These are phyloP conservation scores for Syncephalis plumigaleata DNA, from an alignment of 371 early-diverging fungal genomes.

Conservation along the genomic window DNA sequence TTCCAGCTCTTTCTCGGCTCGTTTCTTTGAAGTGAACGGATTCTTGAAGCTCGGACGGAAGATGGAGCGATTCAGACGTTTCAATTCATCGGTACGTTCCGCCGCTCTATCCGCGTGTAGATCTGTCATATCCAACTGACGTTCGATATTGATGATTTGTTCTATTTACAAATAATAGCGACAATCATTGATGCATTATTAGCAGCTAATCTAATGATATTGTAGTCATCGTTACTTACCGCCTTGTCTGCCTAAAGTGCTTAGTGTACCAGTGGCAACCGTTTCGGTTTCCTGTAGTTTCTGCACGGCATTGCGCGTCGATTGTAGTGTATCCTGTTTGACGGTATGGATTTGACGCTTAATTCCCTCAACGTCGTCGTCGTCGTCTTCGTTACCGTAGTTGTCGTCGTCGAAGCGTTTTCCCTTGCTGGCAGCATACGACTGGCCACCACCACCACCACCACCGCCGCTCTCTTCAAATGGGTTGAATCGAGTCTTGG, in stretches of 20 bases:
- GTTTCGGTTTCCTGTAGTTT: conserved; percentile 40
- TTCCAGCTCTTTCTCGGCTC: conserved; percentile 24
- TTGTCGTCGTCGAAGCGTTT: too few species aligned
- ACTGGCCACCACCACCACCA: too few species aligned
- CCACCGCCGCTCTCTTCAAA: too few species aligned
- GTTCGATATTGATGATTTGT: conserved; percentile 44
- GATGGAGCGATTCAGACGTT: conserved; percentile 53
- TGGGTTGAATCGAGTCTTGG: too few species aligned
- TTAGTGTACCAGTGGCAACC: conserved; percentile 31
- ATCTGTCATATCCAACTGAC: conserved; percentile 46
- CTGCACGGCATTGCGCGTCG: conserved; percentile 42
- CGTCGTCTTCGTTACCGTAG: conserved; percentile 24
- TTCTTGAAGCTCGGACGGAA: conserved; percentile 38
- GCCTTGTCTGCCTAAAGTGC: conserved; percentile 33
- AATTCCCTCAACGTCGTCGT: conserved; percentile 31
- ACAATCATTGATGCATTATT: background rate
- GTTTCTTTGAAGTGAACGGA: conserved; percentile 25
- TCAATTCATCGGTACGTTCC: conserved; percentile 46
- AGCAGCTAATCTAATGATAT: background rate
- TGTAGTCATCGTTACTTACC: conserved; percentile 16
- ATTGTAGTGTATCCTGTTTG: conserved; percentile 46
- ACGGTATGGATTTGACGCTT: conserved; percentile 36
- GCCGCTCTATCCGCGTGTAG: conserved; percentile 43
- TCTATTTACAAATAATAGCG: too few species aligned
- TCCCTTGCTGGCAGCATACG: too few species aligned